These are phyloP conservation scores for Diaporthe amygdali DNA, from an alignment of 2,329 filamentous ascomycete genomes.

Conservation along the genomic window DNA sequence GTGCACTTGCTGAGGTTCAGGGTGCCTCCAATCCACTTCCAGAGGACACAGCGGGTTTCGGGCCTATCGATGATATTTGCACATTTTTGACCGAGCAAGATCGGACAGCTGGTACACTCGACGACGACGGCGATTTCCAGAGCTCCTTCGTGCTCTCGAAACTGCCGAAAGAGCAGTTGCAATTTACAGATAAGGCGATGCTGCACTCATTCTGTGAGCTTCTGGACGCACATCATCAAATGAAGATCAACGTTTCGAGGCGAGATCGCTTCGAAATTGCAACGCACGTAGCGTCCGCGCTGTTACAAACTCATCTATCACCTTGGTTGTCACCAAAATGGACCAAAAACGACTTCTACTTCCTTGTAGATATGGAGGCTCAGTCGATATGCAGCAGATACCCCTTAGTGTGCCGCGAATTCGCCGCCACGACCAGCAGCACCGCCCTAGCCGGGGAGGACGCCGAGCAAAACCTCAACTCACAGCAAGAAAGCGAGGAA, in stretches of 20 bases:
- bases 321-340: neutral
- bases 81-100: neutral
- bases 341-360: neutral
- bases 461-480: accelerated
- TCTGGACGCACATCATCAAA: neutral
- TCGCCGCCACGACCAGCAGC: neutral
- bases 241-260: neutral
- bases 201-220: neutral
- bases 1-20: neutral
- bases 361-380: neutral
- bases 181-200: too few relatives aligned
- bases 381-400: neutral
- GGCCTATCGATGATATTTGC: neutral
- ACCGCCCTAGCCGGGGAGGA: neutral
- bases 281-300: neutral
- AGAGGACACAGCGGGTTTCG: neutral
- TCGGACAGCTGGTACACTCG: neutral
- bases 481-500: neutral
- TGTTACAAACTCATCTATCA: neutral
- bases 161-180: neutral
- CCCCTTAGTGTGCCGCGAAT: neutral
- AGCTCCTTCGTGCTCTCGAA: neutral
- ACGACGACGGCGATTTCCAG: neutral
- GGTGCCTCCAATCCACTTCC: neutral
- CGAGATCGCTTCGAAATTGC: neutral